phyloP scores from a whole-genome alignment of 1,284 basidiomycete genomes.

The Moniliophthora roreri region DNA sequence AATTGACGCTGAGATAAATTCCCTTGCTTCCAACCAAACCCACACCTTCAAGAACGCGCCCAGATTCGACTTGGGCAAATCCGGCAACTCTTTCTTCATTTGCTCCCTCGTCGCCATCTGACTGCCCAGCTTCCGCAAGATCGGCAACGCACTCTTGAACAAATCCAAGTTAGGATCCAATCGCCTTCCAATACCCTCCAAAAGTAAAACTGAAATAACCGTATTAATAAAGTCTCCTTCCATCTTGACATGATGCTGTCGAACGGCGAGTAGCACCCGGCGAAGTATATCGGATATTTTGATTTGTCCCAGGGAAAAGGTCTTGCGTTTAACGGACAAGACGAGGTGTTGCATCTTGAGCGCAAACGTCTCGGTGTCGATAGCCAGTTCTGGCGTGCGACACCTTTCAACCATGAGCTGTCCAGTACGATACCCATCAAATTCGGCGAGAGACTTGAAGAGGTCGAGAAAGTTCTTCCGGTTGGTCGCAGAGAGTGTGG shows the following conservation, averaged over 20 bases:
- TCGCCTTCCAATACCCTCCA: conserved; percentile 96
- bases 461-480: conserved; percentile 95
- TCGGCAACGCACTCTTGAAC: conserved; percentile 91
- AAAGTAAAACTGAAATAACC: conserved; percentile 88
- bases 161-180: conserved; percentile 92
- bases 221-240: conserved; percentile 99
- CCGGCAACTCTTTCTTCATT: conserved; percentile 57
- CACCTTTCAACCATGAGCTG: conserved; percentile 97
- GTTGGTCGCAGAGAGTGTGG: conserved; percentile 80
- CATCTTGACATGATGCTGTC: conserved; percentile 96
- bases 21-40: conserved; percentile 89
- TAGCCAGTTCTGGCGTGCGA: conserved; percentile 86
- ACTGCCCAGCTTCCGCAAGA: conserved; percentile 83
- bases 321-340: conserved; percentile 91
- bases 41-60: conserved; percentile 90
- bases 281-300: conserved; percentile 93
- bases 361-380: conserved; percentile 94
- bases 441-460: conserved; percentile 93
- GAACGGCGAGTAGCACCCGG: conserved; percentile 86
- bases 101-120: conserved; percentile 84
- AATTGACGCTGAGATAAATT: conserved; percentile 76
- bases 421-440: conserved; percentile 94
- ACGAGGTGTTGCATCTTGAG: conserved; percentile 97
- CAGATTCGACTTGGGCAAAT: conserved; percentile 66
- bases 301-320: conserved; percentile 94